Percentiles rank a stretch among this genome's conserved stretches.
phyloP scores from a whole-genome alignment of 805 yeast genomes.

The Aciculoconidium aculeatum region DNA sequence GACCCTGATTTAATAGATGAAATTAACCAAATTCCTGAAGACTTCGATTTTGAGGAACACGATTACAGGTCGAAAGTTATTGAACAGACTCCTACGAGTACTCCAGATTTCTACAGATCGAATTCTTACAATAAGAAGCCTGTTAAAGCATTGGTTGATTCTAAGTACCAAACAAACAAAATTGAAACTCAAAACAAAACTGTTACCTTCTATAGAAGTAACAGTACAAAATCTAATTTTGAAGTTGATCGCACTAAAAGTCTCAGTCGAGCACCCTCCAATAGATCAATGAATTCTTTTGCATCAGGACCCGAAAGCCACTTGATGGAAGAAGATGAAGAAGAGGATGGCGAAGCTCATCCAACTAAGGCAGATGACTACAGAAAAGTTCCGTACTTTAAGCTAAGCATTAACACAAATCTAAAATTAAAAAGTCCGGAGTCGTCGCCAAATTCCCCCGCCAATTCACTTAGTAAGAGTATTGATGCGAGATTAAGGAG shows the following conservation, averaged over 20 bases:
- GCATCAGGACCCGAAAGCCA: constrained; percentile 20
- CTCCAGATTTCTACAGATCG: constrained; percentile 21
- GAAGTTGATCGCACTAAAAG: constrained; percentile 13
- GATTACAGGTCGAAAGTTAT: constrained; percentile 6
- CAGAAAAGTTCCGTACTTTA: no score
- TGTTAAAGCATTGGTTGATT: constrained; percentile 18
- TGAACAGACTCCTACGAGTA: neutral
- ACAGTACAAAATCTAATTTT: constrained; percentile 12
- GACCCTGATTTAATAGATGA: constrained; percentile 45
- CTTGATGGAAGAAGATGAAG: constrained; percentile 15
- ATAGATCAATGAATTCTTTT: constrained; percentile 23
- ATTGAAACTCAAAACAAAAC: constrained; percentile 34
- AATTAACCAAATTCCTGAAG: constrained; percentile 45
- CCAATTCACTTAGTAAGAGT: no score
- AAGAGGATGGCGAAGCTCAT: constrained; percentile 6
- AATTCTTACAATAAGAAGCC: constrained; percentile 38
- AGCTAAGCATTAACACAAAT: no score
- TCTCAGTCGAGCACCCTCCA: constrained; percentile 25
- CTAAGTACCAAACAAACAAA: constrained; percentile 22
- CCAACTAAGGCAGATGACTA: no score
- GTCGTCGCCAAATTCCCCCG: no score
- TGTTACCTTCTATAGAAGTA: constrained; percentile 35
- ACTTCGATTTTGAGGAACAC: constrained; percentile 32
- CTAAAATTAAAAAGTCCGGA: no score
- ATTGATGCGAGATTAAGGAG: no score